Base-by-base conservation (phyloP, 169 alveolate genomes). In the Plasmodium ovale region DNA sequence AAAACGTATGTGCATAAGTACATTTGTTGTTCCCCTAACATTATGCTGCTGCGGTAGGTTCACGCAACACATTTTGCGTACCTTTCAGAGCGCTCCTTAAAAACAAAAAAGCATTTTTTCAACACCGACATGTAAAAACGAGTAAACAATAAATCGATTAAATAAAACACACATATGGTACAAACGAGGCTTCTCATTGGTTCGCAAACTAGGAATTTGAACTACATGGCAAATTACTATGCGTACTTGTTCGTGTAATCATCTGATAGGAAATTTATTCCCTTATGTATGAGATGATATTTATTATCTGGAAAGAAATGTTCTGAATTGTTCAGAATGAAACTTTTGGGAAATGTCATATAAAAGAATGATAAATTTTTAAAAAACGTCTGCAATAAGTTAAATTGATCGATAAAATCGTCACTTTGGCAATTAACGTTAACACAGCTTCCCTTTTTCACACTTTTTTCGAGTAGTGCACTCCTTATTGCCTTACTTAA, bases 261-360 rank as follows among this genome's bases (percentile, higher is more conserved):
- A 29, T 79, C 72, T 14, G 21, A 65, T 54, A 79, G 27, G 47
- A 47, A 64, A 64, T 29, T 79, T 51, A 79, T 65, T 25, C 29
- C 84, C 69, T 67, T 79, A 51, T 65, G 25, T 12, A 79, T 42
- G 37, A 79, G 27, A 37, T 65, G 82, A 56, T 10, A 14, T 42
- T 56, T 85, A 23, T 56, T 58, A 12, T 85, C 67, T n/a, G 87
- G 67, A 64, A 53, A 68, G 27, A 67, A 69, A 47, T 35, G 31
- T 33, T 54, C 74, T 5, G 87, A 58, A 54, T 71, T 51, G 16
- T 68, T 85, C 53, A 85, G 10, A 25, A 64, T 60, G 14, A 56
- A 54, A 12, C 56, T 64, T 60, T 85, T 85, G 2, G 91, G 53
- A 71, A 85, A 85, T n/a, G 35, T 56, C 73, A 85, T 56, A 29